A percentile compares a stretch with the other conserved stretches of the same genome.
phyloP scores from a whole-genome alignment of 148 eudicot species.

The Nyssa sinensis region DNA sequence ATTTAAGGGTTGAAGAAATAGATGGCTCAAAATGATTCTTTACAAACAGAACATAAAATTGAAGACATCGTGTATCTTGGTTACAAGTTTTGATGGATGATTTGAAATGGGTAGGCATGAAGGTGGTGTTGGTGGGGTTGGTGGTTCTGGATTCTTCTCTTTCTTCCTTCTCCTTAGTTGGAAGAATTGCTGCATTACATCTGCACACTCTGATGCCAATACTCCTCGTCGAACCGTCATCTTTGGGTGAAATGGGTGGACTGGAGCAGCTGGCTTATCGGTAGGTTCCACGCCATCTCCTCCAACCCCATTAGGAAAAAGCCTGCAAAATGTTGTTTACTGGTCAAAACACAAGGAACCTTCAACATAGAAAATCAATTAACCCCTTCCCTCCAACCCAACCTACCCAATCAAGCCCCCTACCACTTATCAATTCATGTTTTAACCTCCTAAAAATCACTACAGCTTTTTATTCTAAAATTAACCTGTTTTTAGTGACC shows the following conservation, averaged over 20 bases:
- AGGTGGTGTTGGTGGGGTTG: constrained; percentile 38
- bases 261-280: constrained; percentile 71
- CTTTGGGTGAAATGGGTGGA: constrained; percentile 91
- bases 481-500: too few relatives aligned
- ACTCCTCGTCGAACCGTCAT: constrained; percentile 70
- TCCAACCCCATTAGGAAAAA: constrained; percentile 62
- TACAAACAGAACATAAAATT: constrained; percentile 52
- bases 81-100: constrained; percentile 50
- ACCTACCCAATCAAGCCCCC: too few relatives aligned
- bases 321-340: constrained; percentile 43
- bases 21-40: background rate
- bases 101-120: constrained; percentile 52
- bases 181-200: constrained; percentile 85
- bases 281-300: constrained; percentile 36
- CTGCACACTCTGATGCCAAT: constrained; percentile 74
- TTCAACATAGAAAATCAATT: too few relatives aligned
- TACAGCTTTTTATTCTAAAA: too few relatives aligned
- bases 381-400: too few relatives aligned
- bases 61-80: constrained; percentile 66
- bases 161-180: constrained; percentile 63
- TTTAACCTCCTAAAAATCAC: too few relatives aligned
- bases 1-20: background rate
- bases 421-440: too few relatives aligned
- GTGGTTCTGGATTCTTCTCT: constrained; percentile 40
- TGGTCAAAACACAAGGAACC: background rate